Base-by-base conservation (phyloP, 2,329 filamentous ascomycete genomes). In the Cladosporium sp. region DNA sequence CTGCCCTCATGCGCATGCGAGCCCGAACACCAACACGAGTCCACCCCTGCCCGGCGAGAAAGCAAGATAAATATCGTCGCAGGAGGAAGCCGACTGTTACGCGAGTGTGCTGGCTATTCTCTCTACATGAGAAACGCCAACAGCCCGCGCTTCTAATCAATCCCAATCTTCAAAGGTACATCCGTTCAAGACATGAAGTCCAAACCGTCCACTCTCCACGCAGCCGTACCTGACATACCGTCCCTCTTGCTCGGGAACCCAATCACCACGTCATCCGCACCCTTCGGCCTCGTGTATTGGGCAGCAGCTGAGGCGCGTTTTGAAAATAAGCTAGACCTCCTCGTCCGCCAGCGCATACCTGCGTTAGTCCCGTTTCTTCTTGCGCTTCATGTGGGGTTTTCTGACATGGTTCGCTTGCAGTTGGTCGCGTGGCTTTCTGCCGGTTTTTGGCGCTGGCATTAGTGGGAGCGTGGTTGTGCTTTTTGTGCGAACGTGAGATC, bases 21-120 rank as follows among this genome's bases (percentile, higher is more conserved):
- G 54, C 54, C 54, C 54, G 34, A 56, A 49, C 14, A 22, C 40
- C 54, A 56, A 56, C 54, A 56, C 54, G 54, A 49, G 54, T 49
- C 19, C 36, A 28, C 54, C 54, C 52, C 52, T 45, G 52, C 30
- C 30, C 47, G 28, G n/a, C 17, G 43, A 25, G 19, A 19, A 50
- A 37, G 17, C 47, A 50, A 15, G 34, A 36, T 37, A 50, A 17
- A 20, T n/a, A 19, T 17, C n/a, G 43, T 22, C 43, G 43, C 20
- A n/a, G 8, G 22, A 9, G 12, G 19, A n/a, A 37, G 25, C 47
- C 37, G 25, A 50, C 25, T 34, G 15, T 22, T 5, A 37, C 30
- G 17, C 7, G 14, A 12, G 3, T 50, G 30, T 12, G 47, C 47
- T 50, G 47, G 30, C 47, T 47, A 8, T 15, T 7, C 12, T 15